phyloP scores from a whole-genome alignment of 2,329 filamentous ascomycete genomes.

The Sporothrix globosa region DNA sequence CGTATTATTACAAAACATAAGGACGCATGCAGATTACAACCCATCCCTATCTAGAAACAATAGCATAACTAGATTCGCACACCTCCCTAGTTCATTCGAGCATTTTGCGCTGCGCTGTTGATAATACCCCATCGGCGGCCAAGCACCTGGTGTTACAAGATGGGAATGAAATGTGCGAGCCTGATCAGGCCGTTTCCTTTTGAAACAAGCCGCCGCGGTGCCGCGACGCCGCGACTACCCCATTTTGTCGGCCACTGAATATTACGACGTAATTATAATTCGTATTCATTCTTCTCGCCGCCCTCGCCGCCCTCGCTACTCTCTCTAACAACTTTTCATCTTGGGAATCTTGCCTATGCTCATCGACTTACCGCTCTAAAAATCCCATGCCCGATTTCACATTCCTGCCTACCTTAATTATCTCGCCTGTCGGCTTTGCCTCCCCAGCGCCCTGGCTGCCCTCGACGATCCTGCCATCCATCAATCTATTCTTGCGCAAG shows the following conservation, averaged over 20 bases:
- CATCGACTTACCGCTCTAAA: neutral
- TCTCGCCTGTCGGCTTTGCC: neutral
- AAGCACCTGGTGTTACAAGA: neutral
- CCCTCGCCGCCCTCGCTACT: neutral
- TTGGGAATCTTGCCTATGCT: neutral
- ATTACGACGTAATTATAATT: too few species aligned
- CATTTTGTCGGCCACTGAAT: neutral
- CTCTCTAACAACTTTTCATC: too few species aligned
- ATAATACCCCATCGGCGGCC: neutral
- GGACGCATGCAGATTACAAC: neutral
- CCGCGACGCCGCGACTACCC: neutral
- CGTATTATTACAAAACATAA: too few species aligned
- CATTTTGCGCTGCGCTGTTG: neutral
- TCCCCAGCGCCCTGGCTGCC: neutral
- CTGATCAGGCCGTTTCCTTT: neutral
- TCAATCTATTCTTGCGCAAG: too few species aligned
- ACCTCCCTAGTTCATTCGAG: slow-evolving; percentile 8
- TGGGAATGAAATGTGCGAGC: neutral
- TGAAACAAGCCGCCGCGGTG: neutral
- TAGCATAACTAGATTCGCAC: neutral
- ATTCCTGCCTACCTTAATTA: neutral
- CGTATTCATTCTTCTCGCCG: neutral
- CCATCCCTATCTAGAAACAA: neutral
- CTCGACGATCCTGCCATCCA: neutral
- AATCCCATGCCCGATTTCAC: neutral